Base-by-base conservation (phyloP, 1,284 basidiomycete genomes). In the Irpex lacteus region DNA sequence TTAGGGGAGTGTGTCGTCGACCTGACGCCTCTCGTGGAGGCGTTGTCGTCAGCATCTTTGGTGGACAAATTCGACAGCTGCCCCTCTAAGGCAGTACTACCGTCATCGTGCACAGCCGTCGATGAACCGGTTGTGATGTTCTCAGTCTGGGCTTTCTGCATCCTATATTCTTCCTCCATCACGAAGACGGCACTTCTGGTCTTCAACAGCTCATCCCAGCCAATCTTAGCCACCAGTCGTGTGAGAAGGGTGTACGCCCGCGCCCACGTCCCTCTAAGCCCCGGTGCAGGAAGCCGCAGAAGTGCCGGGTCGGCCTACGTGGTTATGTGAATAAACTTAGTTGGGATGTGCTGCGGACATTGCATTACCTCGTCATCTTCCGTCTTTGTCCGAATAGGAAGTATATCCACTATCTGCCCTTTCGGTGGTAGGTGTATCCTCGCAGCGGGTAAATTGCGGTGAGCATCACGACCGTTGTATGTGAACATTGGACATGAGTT, bases 401-500 rank as follows among this genome's bases (percentile, higher is more conserved):
- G 76, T 55, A 92, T 89, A 57, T 98, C 95, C 7, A 89, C 87
- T 67, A 98, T 96, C 57, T 91, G 87, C 53, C 88, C 85, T 69
- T 92, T 92, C 73, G 95, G 87, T 0, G 97, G 98, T 5, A 98
- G 81, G 75, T 98, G 95, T 11, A 95, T 87, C 62, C 90, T 87
- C 0, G 91, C 82, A 1, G 96, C 90, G 1, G 91, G 85, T 5
- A 98, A 88, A 78, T 89, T 90, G 5, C 96, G 87, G 75, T 99
- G 98, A 8, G 92, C 82, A 76, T 99, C 98, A 15, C 96, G 89
- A 62, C 98, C 97, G 74, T 98, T 98, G 80, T 94, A 99, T 1
- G 97, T 98, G 78, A 99, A 99, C 97, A 99, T 99, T 0, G 97
- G 97, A 79, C 98, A 99, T 47, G 97, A 98, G 75, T 99, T 99